Conservation (phyloP, 768 basidiomycete genomes). For the Gloeopeniophorella convolvens region DNA sequence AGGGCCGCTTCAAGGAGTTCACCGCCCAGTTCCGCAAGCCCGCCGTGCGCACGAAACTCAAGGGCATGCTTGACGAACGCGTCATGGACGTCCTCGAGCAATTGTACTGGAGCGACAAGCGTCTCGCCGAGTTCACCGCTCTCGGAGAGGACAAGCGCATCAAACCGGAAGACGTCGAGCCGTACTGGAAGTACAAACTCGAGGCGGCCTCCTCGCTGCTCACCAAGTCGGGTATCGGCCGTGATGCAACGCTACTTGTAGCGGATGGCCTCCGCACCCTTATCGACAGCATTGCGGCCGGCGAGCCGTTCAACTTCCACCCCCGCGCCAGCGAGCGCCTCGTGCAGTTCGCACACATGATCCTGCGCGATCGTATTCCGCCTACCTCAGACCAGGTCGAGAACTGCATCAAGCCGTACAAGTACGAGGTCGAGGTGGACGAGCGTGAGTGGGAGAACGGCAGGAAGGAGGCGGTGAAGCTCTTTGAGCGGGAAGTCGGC, state of each 20-base stretch:
- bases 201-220: conserved; percentile 89
- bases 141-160: conserved; percentile 67
- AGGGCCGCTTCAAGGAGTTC: conserved; percentile 81
- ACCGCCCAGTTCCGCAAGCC: conserved; percentile 84
- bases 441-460: conserved; percentile 89
- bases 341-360: conserved; percentile 86
- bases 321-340: conserved; percentile 85
- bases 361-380: conserved; percentile 87
- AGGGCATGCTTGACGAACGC: conserved; percentile 90
- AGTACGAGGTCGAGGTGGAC: conserved; percentile 96
- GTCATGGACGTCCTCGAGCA: conserved; percentile 97
- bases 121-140: conserved; percentile 63
- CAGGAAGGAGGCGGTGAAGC: conserved; percentile 60
- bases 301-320: conserved; percentile 90
- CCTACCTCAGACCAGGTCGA: conserved; percentile 98
- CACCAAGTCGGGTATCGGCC: conserved; percentile 93
- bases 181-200: conserved; percentile 95
- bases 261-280: conserved; percentile 88
- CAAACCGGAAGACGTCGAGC: conserved; percentile 69
- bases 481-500: conserved; percentile 77
- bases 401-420: conserved; percentile 99
- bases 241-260: conserved; percentile 89
- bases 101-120: conserved; percentile 94
- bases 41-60: conserved; percentile 81
- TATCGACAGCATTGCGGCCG: conserved; percentile 82